Evolutionary conservation across 805 yeast species (phyloP), one percentile per base, ranked within the genome.

Genomic region (Pichia nakasei): DNA sequence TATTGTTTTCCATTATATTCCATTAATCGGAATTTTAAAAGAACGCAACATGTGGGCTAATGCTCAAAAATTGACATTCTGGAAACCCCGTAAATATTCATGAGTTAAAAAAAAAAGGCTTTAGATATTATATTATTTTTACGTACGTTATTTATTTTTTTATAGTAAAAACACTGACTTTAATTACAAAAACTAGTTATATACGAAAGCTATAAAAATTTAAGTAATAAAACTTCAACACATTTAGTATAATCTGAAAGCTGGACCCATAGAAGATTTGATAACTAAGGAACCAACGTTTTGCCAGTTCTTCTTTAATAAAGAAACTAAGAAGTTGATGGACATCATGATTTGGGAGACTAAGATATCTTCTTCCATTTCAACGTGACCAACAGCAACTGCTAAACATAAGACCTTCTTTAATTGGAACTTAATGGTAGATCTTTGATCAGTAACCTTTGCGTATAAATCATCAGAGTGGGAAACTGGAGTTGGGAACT

Each of bases 401-500:
- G 97, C 98, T 72, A 93, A 76, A 81, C 99, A 93, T 70, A 93
- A 80, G 65, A 93, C 99, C 85, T 93, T 93, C 89, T 93, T 93
- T 78, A 93, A 84, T 80, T 93, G 99, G 95, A 93, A 93, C 86
- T 91, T 93, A 81, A 93, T 88, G 82, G 99, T 93, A 58, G 98
- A 89, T 79, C 84, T 89, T 65, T 93, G 97, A 69, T 93, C 99
- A 65, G 76, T 81, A 65, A 93, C 93, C 86, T 91, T 93, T 60
- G 80, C 68, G 82, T 86, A 85, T 70, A 93, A 82, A 73, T 93
- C 98, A 71, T 93, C 99, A 73, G 85, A 80, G 85, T 93, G 98
- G 57, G 99, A 93, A 64, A 93, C 98, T 76, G 99, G 99, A 72
- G 97, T 91, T 75, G 99, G 99, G 96, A 93, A 93, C 91, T 93